Evolutionary conservation across 1,139 yeast species (phyloP).

Genomic region (Kodamaea suecica): DNA sequence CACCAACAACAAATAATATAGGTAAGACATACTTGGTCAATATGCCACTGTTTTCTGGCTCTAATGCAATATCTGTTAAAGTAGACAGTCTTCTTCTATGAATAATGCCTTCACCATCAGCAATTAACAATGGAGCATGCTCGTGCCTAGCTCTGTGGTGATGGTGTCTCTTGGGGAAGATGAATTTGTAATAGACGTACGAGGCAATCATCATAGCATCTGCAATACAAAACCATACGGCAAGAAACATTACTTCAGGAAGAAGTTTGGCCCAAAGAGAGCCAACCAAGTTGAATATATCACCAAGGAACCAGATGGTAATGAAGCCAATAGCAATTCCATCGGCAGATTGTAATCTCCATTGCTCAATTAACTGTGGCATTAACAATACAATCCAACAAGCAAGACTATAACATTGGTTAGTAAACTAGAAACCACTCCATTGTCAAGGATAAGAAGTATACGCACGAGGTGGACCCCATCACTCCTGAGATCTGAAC

Average conservation of each 20-base stretch:
- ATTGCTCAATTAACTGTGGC: conserved; percentile 81
- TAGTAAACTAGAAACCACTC: no score
- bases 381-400: conserved; percentile 80
- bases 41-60: conserved; percentile 42
- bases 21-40: conserved; percentile 58
- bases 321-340: conserved; percentile 74
- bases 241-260: conserved; percentile 68
- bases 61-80: conserved; percentile 44
- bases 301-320: conserved; percentile 72
- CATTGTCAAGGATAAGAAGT: no score
- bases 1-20: conserved; percentile 57
- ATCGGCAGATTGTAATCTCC: conserved; percentile 74
- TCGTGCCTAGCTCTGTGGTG: conserved; percentile 10
- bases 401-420: conserved; percentile 46
- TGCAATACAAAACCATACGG: conserved; percentile 72
- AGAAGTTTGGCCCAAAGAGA: conserved; percentile 68
- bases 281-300: conserved; percentile 64
- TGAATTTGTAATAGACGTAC: conserved; percentile 52
- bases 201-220: conserved; percentile 62
- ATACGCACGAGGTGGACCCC: conserved; percentile 58
- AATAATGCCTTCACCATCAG: not conserved
- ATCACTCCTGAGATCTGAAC: conserved; percentile 54
- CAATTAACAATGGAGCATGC: conserved; percentile 8
- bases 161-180: conserved; percentile 39
- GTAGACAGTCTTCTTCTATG: conserved; percentile 43